These are phyloP conservation scores for Globisporangium echinulatum DNA, from an alignment of 352 stramenopile genomes.

Conservation along the genomic window DNA sequence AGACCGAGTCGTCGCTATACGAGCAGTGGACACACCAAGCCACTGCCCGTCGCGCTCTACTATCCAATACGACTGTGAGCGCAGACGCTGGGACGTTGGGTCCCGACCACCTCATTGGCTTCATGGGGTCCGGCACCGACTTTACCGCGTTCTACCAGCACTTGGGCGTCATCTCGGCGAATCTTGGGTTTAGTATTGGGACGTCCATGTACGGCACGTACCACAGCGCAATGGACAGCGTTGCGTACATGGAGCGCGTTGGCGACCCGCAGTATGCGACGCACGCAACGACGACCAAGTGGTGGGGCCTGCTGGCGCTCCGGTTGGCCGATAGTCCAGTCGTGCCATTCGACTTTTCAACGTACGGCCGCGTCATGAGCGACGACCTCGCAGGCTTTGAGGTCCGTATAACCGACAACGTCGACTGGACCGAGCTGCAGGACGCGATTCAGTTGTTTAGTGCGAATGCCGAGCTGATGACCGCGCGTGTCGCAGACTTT, in stretches of 20 bases:
- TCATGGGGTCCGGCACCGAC: conserved; percentile 53
- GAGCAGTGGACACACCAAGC: conserved; percentile 31
- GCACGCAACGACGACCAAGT: conserved; percentile 38
- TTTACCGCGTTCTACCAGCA: conserved; percentile 77
- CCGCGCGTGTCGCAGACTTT: conserved; percentile 12
- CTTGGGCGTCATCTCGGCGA: conserved; percentile 67
- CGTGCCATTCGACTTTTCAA: conserved; percentile 67
- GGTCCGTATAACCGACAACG: conserved; percentile 13
- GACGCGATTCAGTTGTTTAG: conserved; percentile 39
- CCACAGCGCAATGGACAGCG: conserved; percentile 84
- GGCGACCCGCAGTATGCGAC: conserved; percentile 55
- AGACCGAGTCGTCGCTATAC: conserved; percentile 24
- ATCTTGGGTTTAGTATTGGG: conserved; percentile 43
- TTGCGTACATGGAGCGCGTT: conserved; percentile 54
- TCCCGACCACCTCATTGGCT: conserved; percentile 31
- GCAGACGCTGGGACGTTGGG: conserved; percentile 20
- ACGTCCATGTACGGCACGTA: conserved; percentile 57
- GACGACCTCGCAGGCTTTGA: conserved; percentile 30
- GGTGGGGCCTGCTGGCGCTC: conserved; percentile 59
- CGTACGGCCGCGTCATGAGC: conserved; percentile 56
- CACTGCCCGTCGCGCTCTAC: conserved; percentile 9
- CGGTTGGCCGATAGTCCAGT: conserved; percentile 43
- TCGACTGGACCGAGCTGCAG: conserved; percentile 30
- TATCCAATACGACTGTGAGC: too few relatives aligned
- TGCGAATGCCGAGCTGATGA: conserved; percentile 23